Percentiles rank a stretch among this genome's conserved stretches.
Evolutionary conservation across 2,329 filamentous ascomycete species (phyloP).

Genomic region (Beauveria asiatica): DNA sequence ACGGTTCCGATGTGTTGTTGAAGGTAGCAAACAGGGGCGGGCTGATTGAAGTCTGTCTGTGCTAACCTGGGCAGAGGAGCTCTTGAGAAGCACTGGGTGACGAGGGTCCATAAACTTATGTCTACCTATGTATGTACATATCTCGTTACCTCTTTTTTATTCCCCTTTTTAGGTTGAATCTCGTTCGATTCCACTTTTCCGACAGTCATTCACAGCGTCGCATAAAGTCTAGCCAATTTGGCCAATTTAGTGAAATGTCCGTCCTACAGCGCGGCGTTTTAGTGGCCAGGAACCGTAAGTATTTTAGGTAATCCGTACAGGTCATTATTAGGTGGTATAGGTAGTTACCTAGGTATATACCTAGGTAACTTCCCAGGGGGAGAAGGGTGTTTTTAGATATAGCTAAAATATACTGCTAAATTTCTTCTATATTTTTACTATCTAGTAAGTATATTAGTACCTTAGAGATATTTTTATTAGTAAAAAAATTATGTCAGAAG

Average conservation of each 20-base stretch:
- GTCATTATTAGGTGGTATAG: too few species aligned
- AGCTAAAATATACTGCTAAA: too few species aligned
- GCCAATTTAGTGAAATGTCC: conserved; percentile 7
- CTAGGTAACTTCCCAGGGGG: not conserved
- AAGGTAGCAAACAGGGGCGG: not conserved
- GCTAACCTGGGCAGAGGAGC: not conserved
- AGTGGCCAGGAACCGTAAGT: not conserved
- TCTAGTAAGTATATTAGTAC: too few species aligned
- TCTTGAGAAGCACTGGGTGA: not conserved
- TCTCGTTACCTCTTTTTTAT: not conserved
- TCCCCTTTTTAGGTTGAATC: not conserved
- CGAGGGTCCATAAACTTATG: too few species aligned
- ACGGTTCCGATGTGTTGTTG: not conserved
- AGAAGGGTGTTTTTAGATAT: too few species aligned
- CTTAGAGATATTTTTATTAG: too few species aligned
- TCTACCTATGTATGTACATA: too few species aligned
- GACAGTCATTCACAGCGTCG: not conserved
- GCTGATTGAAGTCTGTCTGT: not conserved
- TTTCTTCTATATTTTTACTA: too few species aligned
- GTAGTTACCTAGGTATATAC: too few species aligned
- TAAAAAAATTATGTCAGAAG: too few species aligned
- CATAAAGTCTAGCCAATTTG: too few species aligned
- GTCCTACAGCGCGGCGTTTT: not conserved
- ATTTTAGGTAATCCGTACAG: too few species aligned
- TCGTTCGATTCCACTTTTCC: not conserved